Evolutionary conservation across 176 grass and related monocot genomes (phyloP).

Genomic region (Stipa capillata): DNA sequence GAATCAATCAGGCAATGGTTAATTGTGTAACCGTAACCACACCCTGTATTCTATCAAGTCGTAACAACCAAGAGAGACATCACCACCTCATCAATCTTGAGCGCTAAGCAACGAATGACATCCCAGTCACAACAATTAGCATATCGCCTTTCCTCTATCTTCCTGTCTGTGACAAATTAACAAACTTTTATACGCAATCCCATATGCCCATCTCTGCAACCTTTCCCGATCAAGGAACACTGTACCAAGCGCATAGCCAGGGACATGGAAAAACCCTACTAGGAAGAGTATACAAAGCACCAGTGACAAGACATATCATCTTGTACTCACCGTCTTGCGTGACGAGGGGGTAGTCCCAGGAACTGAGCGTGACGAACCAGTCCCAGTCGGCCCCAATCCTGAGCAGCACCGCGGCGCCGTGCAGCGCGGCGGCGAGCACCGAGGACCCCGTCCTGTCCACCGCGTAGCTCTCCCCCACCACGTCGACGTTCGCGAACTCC

Average conservation of each 20-base stretch:
- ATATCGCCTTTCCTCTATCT: neutral
- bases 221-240: neutral
- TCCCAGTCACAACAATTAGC: neutral
- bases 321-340: conserved; percentile 52
- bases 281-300: neutral
- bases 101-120: neutral
- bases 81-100: neutral
- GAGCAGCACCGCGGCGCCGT: conserved; percentile 59
- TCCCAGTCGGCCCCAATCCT: conserved; percentile 34
- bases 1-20: neutral
- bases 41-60: neutral
- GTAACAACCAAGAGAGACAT: neutral
- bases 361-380: conserved; percentile 60
- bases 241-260: neutral
- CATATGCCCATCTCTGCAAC: neutral
- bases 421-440: conserved; percentile 38
- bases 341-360: conserved; percentile 58
- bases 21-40: neutral
- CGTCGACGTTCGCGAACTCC: conserved; percentile 39
- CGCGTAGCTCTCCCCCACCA: conserved; percentile 28
- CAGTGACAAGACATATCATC: neutral
- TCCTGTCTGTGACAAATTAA: too few relatives aligned
- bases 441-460: conserved; percentile 39
- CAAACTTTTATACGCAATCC: neutral
- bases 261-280: neutral